phyloP scores from a whole-genome alignment of 2,329 filamentous ascomycete genomes.

The Aspergillus sp. region DNA sequence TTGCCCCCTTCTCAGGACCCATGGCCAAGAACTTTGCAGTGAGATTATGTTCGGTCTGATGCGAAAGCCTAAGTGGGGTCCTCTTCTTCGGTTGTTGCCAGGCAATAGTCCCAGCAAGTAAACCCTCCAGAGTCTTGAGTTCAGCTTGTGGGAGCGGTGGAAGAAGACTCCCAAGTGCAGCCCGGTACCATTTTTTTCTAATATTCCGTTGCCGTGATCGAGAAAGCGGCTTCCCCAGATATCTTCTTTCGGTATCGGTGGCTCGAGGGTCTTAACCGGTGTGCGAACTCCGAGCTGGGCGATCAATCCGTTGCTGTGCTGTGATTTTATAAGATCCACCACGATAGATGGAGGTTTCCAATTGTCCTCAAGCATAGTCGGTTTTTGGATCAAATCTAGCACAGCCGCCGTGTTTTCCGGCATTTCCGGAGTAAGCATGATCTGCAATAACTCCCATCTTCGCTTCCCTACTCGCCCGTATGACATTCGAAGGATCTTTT shows the following conservation, averaged over 20 bases:
- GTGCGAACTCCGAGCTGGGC: slow-evolving; percentile 17
- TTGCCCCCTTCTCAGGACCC: slow-evolving; percentile 32
- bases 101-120: slow-evolving; percentile 26
- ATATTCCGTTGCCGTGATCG: slow-evolving; percentile 28
- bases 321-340: slow-evolving; percentile 28
- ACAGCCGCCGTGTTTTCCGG: slow-evolving; percentile 18
- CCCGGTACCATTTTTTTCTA: slow-evolving; percentile 33
- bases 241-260: slow-evolving; percentile 30
- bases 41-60: slow-evolving; percentile 4
- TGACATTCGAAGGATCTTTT: slow-evolving; percentile 49
- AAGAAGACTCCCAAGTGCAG: slow-evolving; percentile 23
- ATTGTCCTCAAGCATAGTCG: slow-evolving; percentile 18
- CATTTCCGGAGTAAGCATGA: slow-evolving; percentile 24
- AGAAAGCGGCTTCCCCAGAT: slow-evolving; percentile 30
- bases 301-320: slow-evolving; percentile 24
- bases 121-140: slow-evolving; percentile 25
- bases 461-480: slow-evolving; percentile 55
- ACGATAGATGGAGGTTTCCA: slow-evolving; percentile 33
- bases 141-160: slow-evolving; percentile 37
- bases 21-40: slow-evolving; percentile 26
- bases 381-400: slow-evolving; percentile 11
- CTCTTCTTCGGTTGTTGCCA: slow-evolving; percentile 28
- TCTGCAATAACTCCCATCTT: slow-evolving; percentile 43
- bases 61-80: slow-evolving; percentile 4
- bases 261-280: slow-evolving; percentile 19